Evolutionary conservation across 257 asterid species (phyloP).

Genomic region (Orobanche coerulescens): DNA sequence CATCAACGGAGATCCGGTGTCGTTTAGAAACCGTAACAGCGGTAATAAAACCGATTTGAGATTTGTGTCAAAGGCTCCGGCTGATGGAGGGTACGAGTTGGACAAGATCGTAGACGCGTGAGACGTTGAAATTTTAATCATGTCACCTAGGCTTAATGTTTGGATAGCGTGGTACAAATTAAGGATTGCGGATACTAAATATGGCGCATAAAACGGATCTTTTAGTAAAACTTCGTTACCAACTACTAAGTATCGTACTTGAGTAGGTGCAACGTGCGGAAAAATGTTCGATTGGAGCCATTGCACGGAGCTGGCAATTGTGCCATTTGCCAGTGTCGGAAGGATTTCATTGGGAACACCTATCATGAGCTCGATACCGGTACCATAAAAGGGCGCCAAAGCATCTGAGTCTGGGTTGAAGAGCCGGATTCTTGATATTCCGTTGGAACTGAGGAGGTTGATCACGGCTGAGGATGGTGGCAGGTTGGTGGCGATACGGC

Average conservation of each 20-base stretch:
- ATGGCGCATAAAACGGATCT: conserved; percentile 44
- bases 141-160: conserved; percentile 30
- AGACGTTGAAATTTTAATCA: conserved; percentile 45
- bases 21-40: conserved; percentile 33
- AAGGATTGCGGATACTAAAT: conserved; percentile 43
- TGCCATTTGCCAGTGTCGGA: conserved; percentile 47
- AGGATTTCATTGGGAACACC: conserved; percentile 73
- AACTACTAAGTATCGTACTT: conserved; percentile 47
- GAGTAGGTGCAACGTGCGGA: conserved; percentile 34
- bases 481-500: conserved; percentile 45
- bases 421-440: conserved; percentile 39
- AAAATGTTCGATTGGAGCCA: conserved; percentile 59
- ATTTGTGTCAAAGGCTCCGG: conserved; percentile 36
- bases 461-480: conserved; percentile 41
- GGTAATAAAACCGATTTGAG: conserved; percentile 31
- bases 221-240: conserved; percentile 53
- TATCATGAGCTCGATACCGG: conserved; percentile 46
- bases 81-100: conserved; percentile 53
- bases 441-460: conserved; percentile 41
- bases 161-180: conserved; percentile 48
- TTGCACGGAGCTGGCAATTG: conserved; percentile 25
- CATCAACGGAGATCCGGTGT: conserved; percentile 48
- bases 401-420: conserved; percentile 51
- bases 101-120: conserved; percentile 49
- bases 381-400: conserved; percentile 42